Base-by-base conservation (phyloP, 495 filamentous ascomycete genomes). In the Penicillium canariense region DNA sequence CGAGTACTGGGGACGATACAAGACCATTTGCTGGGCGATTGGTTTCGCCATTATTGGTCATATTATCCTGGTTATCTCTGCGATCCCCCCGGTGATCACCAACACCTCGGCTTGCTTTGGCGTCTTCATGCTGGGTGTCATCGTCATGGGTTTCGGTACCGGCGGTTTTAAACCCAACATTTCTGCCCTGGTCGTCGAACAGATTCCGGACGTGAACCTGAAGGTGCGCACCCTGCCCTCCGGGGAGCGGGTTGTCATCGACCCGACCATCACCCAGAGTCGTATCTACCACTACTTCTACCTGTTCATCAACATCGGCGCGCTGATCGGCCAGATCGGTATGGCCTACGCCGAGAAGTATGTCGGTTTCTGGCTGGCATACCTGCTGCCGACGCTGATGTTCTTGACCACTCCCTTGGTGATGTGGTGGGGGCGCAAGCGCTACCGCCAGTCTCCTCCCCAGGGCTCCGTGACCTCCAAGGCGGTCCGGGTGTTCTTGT, bases 281-380 rank as follows among this genome's bases (percentile, higher is more conserved):
- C 56, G 68, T 26, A 68, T 74, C 38, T 72, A 71, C 48, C 59
- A 71, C 28, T 71, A 69, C 56, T 74, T 72, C 59, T 78, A 66
- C 81, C 79, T 69, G 46, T 73, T 88, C 53, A 76, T 77, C 58
- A 82, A 81, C 54, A 50, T 81, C 18, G 77, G 72, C 18, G 74
- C 80, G 7, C 61, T 88, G 15, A 31, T 77, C 25, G 85, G 79
- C 3, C 68, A 73, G 38, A 66, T 81, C 20, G 64, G 60, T 28
- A 81, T 87, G 83, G 81, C 82, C 25, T 88, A 87, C 61, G 81
- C 81, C 6, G 87, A 88, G 70, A 83, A 87, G 57, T 88, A 87
- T 51, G 84, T 90, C 49, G 87, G 87, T 27, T 91, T 88, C 72
- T 91, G 81, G 78, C 79, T 89, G n/a, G 75, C 85, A 1, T 89